phyloP scores from a whole-genome alignment of 2,329 filamentous ascomycete species.

The Emergomyces orientalis region DNA sequence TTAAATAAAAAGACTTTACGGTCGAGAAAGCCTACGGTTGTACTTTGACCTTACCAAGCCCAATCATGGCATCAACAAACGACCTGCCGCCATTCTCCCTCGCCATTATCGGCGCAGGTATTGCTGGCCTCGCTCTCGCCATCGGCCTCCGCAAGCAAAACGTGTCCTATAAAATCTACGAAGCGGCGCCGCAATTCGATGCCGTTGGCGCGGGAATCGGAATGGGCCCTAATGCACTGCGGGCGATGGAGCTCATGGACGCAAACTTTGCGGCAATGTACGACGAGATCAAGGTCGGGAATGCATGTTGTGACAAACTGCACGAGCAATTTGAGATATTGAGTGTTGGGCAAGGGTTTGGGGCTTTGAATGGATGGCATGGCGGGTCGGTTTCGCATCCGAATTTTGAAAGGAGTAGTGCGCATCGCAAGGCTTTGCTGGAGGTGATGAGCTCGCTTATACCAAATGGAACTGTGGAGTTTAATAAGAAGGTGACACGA shows the following conservation, averaged over 20 bases:
- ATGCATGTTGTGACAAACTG: not conserved
- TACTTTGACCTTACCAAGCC: too few species aligned
- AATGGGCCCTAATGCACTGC: not conserved
- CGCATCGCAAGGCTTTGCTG: not conserved
- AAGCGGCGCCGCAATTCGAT: not conserved
- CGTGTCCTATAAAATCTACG: not conserved
- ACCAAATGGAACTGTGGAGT: not conserved
- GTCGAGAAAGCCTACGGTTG: too few species aligned
- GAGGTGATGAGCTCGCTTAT: slow-evolving; percentile 1
- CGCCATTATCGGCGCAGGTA: slow-evolving; percentile 5
- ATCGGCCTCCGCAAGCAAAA: slow-evolving; percentile 1
- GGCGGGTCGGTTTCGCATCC: not conserved
- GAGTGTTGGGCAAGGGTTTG: not conserved
- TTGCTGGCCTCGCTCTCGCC: slow-evolving; percentile 5
- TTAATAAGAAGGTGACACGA: not conserved
- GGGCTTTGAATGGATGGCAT: not conserved
- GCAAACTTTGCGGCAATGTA: not conserved
- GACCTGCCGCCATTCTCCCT: not conserved
- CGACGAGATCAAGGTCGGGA: not conserved
- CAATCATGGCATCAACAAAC: not conserved
- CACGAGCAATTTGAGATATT: not conserved
- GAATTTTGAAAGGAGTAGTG: not conserved
- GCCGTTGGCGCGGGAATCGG: not conserved
- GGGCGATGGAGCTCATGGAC: slow-evolving; percentile 2
- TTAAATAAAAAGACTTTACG: too few species aligned